Evolutionary conservation across 148 eudicot species (phyloP).

Genomic region (Heliosperma pusillum): DNA sequence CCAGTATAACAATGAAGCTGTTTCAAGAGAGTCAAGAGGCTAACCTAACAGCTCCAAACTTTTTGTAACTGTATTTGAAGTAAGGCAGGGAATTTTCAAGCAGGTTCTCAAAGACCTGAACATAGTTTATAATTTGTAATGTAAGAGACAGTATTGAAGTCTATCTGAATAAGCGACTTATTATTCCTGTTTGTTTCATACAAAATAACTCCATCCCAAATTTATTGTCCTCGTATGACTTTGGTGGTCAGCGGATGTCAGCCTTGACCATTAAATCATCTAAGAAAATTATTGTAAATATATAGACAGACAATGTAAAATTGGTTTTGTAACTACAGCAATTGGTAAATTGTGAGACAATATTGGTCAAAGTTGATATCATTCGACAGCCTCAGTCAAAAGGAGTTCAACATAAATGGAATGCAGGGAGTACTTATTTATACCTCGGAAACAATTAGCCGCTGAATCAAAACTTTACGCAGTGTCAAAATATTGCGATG

Average conservation of each 20-base stretch:
- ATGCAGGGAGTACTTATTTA: background rate
- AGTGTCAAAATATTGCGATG: conserved; percentile 84
- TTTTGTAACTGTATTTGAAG: conserved; percentile 69
- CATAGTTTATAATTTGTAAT: background rate
- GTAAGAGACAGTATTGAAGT: conserved; percentile 3
- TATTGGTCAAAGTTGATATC: no score
- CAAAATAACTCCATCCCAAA: no score
- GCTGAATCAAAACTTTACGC: conserved; percentile 82
- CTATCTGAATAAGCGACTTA: background rate
- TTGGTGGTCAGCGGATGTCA: no score
- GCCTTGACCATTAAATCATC: no score
- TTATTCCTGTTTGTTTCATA: background rate
- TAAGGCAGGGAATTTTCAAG: conserved; percentile 76
- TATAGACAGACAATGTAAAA: no score
- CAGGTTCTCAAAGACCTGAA: conserved; percentile 82
- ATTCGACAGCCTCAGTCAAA: no score
- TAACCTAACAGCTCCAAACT: conserved; percentile 70
- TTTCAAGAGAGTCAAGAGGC: conserved; percentile 12
- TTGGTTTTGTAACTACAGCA: no score
- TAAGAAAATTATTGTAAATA: no score
- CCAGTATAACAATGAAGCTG: background rate
- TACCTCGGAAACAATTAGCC: conserved; percentile 85
- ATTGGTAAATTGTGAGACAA: no score
- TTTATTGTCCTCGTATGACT: no score
- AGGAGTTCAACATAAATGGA: background rate